Conservation (phyloP, 2,329 filamentous ascomycete species). For the Alternaria triticina region DNA sequence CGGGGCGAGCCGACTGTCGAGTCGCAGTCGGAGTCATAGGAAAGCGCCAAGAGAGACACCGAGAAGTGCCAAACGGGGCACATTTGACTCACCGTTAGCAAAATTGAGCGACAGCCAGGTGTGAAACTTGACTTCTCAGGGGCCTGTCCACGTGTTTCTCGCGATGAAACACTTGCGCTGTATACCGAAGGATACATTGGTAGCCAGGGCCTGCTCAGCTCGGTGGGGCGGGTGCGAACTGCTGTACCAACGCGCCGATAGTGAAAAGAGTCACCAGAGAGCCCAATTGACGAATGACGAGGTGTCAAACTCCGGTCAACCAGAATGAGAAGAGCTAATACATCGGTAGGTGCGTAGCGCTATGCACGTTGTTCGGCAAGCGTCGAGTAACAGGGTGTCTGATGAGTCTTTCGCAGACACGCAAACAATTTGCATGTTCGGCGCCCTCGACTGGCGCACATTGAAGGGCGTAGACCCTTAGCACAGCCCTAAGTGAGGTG, state of each 20-base stretch:
- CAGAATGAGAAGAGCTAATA: slow-evolving; percentile 31
- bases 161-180: not conserved
- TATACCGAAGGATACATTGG: not conserved
- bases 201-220: slow-evolving; percentile 24
- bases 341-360: slow-evolving; percentile 28
- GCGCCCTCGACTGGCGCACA: slow-evolving; percentile 12
- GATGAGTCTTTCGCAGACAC: slow-evolving; percentile 29
- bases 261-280: slow-evolving; percentile 6
- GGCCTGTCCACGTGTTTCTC: not conserved
- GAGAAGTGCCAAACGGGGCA: slow-evolving; percentile 4
- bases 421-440: slow-evolving; percentile 7
- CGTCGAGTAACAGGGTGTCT: slow-evolving; percentile 14
- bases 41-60: slow-evolving; percentile 5
- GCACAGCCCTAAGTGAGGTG: slow-evolving; percentile 8
- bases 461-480: slow-evolving; percentile 15
- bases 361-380: slow-evolving; percentile 26
- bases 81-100: slow-evolving; percentile 22
- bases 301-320: slow-evolving; percentile 39
- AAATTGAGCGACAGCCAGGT: slow-evolving; percentile 4
- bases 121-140: not conserved
- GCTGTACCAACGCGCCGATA: slow-evolving; percentile 19
- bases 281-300: slow-evolving; percentile 30
- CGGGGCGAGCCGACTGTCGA: slow-evolving; percentile 27
- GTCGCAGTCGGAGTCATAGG: slow-evolving; percentile 29
- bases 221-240: slow-evolving; percentile 34